A percentile compares a stretch with the other conserved stretches of the same genome.
These are phyloP conservation scores for Mucuna pruriens DNA, from an alignment of 306 rosid species.

Conservation along the genomic window DNA sequence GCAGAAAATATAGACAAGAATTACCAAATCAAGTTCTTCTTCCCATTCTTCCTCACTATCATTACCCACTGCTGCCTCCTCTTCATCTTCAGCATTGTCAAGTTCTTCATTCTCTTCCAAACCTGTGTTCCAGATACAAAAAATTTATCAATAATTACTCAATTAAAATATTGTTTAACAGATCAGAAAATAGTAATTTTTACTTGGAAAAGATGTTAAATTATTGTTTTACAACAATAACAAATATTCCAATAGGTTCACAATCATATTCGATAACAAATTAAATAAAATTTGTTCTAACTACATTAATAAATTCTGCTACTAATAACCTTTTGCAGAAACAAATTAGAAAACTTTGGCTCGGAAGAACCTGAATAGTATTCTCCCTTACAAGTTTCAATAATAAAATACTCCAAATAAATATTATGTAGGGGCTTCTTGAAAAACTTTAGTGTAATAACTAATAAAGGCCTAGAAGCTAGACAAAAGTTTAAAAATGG, in stretches of 20 bases:
- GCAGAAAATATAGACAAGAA: slow-evolving; percentile 22
- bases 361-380: background rate
- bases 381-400: slow-evolving; percentile 7
- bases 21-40: slow-evolving; percentile 66
- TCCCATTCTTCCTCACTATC: slow-evolving; percentile 67
- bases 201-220: background rate
- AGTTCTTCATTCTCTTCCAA: slow-evolving; percentile 58
- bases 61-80: slow-evolving; percentile 59
- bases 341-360: slow-evolving; percentile 16
- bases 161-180: background rate
- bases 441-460: slow-evolving; percentile 11
- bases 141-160: slow-evolving; percentile 16
- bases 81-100: slow-evolving; percentile 59
- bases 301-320: background rate
- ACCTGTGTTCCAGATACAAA: slow-evolving; percentile 35
- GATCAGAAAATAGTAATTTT: slow-evolving; percentile 5
- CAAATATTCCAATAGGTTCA: slow-evolving; percentile 11
- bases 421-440: background rate
- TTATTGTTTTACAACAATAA: slow-evolving; percentile 20
- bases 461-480: slow-evolving; percentile 5
- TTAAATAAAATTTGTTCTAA: background rate
- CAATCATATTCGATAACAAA: slow-evolving; percentile 12
- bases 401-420: slow-evolving; percentile 6
- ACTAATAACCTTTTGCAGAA: background rate
- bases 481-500: slow-evolving; percentile 5